A percentile compares a stretch with the other conserved stretches of the same genome.
Evolutionary conservation across 164 flowering plant species (phyloP).

Genomic region (Vitis riparia): DNA sequence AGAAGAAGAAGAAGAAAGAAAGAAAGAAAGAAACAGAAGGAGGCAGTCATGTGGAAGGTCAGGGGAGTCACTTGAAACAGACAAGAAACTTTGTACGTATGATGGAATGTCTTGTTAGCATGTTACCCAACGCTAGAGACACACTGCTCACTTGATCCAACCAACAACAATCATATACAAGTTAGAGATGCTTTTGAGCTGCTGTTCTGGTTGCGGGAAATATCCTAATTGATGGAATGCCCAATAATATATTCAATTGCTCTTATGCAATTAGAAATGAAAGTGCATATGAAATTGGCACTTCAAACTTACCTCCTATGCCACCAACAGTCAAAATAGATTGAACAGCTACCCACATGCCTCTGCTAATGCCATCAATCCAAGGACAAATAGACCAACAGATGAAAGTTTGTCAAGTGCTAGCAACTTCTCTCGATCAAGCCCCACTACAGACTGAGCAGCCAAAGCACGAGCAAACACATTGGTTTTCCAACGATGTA

Average conservation of each 20-base stretch:
- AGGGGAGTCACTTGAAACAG: no score
- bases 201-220: no score
- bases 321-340: conserved; percentile 93
- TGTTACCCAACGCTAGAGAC: no score
- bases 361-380: conserved; percentile 86
- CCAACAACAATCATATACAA: no score
- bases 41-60: no score
- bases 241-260: background rate
- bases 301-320: conserved; percentile 66
- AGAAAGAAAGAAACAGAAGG: no score
- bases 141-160: no score
- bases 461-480: conserved; percentile 57
- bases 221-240: no score
- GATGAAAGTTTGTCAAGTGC: conserved; percentile 77
- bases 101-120: no score
- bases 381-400: conserved; percentile 74
- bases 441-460: conserved; percentile 27
- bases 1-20: no score
- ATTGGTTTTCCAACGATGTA: conserved; percentile 88
- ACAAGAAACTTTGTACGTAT: no score
- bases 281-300: background rate
- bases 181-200: no score
- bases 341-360: conserved; percentile 95
- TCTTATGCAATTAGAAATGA: background rate
- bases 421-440: conserved; percentile 66